These are phyloP conservation scores for Anacardium occidentale DNA, from an alignment of 345 rosid species.

Conservation along the genomic window DNA sequence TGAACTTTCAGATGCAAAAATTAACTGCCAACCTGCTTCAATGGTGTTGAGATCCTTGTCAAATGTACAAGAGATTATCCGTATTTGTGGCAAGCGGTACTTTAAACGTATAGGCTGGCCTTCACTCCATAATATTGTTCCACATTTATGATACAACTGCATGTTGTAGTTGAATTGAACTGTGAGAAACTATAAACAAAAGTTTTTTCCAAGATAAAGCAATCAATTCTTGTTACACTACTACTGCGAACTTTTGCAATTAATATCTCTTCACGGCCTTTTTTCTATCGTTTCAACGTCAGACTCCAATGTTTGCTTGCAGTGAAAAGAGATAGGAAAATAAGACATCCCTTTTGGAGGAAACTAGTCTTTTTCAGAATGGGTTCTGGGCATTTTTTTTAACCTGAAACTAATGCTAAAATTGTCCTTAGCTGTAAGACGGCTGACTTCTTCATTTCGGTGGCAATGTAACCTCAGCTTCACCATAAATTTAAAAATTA, in stretches of 20 bases:
- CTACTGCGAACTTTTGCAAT: not conserved
- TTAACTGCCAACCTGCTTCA: constrained; percentile 99
- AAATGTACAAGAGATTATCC: constrained; percentile 95
- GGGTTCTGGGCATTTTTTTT: constrained; percentile 59
- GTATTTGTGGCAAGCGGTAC: constrained; percentile 87
- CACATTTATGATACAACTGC: constrained; percentile 89
- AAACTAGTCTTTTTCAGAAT: constrained; percentile 1
- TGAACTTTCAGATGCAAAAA: not conserved
- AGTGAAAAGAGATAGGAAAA: not conserved
- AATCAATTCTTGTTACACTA: not conserved
- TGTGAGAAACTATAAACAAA: not conserved
- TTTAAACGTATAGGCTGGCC: constrained; percentile 92
- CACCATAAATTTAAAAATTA: no score
- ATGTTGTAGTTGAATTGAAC: constrained; percentile 46
- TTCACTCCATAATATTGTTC: constrained; percentile 90
- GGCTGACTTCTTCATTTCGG: no score
- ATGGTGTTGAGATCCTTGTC: constrained; percentile 91
- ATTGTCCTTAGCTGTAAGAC: constrained; percentile 79
- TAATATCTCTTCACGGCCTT: not conserved
- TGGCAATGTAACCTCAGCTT: no score
- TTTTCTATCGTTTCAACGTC: not conserved
- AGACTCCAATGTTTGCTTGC: not conserved
- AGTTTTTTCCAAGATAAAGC: not conserved
- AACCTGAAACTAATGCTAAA: constrained; percentile 41
- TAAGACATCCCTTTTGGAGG: not conserved